A percentile compares a stretch with the other conserved stretches of the same genome.
These are phyloP conservation scores for Petunia hybrid DNA, from an alignment of 305 asterid species.

Conservation along the genomic window DNA sequence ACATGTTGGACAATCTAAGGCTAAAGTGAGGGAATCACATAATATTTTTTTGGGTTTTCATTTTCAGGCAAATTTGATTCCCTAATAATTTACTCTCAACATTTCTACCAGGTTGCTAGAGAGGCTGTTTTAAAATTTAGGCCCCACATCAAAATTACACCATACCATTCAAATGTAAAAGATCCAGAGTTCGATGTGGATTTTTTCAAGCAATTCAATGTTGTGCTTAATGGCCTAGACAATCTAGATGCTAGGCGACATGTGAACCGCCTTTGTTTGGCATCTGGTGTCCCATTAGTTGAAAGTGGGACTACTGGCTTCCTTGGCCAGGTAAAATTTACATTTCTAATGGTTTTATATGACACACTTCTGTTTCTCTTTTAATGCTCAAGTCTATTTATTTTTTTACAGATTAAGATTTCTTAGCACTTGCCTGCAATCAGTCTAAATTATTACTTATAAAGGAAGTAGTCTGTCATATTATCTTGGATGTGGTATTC, in stretches of 20 bases:
- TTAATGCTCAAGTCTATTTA: background rate
- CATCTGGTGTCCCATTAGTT: slow-evolving; percentile 90
- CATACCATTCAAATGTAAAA: slow-evolving; percentile 95
- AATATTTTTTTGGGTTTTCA: slow-evolving; percentile 26
- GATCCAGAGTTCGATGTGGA: slow-evolving; percentile 92
- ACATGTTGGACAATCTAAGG: slow-evolving; percentile 98
- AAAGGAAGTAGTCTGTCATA: background rate
- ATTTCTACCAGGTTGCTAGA: slow-evolving; percentile 87
- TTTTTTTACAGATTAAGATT: background rate
- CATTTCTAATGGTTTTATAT: background rate
- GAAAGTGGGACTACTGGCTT: slow-evolving; percentile 99
- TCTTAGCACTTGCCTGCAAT: background rate
- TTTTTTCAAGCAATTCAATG: slow-evolving; percentile 87
- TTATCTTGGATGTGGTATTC: slow-evolving; percentile 9
- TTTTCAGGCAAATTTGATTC: background rate
- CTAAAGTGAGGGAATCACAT: slow-evolving; percentile 70
- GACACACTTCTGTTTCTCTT: background rate
- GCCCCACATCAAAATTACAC: slow-evolving; percentile 82
- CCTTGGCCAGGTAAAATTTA: slow-evolving; percentile 81
- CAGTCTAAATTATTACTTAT: background rate
- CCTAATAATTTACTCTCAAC: slow-evolving; percentile 39
- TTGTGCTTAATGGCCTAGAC: slow-evolving; percentile 96
- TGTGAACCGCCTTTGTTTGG: slow-evolving; percentile 98
- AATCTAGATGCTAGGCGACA: slow-evolving; percentile 99
- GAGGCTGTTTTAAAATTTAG: slow-evolving; percentile 94